Evolutionary conservation across 768 basidiomycete species (phyloP).

Genomic region (Astraeus odoratus): DNA sequence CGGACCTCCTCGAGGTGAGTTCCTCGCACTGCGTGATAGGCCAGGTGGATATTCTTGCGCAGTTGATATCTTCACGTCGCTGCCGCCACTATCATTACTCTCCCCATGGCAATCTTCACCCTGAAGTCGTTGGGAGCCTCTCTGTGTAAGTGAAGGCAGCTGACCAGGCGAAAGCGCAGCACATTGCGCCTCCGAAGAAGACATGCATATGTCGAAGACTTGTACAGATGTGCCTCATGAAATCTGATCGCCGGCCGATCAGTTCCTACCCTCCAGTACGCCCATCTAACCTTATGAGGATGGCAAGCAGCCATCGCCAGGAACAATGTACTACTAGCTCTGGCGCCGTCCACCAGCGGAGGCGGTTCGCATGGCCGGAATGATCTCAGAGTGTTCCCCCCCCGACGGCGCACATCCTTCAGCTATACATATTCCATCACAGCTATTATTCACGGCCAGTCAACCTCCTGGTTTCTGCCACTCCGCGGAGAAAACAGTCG

Average conservation of each 20-base stretch:
- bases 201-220: constrained; percentile 25
- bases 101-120: not conserved
- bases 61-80: not conserved
- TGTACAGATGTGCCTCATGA: constrained; percentile 38
- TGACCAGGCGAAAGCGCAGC: constrained; percentile 3
- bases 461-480: too few species aligned
- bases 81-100: not conserved
- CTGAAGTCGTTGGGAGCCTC: not conserved
- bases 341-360: too few species aligned
- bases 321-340: constrained; percentile 19
- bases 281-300: constrained; percentile 30
- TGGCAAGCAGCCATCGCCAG: constrained; percentile 21
- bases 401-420: too few species aligned
- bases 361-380: too few species aligned
- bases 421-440: too few species aligned
- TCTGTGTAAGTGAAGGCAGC: not conserved
- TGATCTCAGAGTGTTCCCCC: too few species aligned
- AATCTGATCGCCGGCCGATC: constrained; percentile 33
- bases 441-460: too few species aligned
- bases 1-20: not conserved
- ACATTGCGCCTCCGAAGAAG: constrained; percentile 15
- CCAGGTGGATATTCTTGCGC: not conserved
- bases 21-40: not conserved
- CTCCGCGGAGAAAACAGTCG: too few species aligned
- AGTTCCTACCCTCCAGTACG: constrained; percentile 29